Conservation (phyloP, 805 yeast genomes). For the Saturnispora gosingensis region DNA sequence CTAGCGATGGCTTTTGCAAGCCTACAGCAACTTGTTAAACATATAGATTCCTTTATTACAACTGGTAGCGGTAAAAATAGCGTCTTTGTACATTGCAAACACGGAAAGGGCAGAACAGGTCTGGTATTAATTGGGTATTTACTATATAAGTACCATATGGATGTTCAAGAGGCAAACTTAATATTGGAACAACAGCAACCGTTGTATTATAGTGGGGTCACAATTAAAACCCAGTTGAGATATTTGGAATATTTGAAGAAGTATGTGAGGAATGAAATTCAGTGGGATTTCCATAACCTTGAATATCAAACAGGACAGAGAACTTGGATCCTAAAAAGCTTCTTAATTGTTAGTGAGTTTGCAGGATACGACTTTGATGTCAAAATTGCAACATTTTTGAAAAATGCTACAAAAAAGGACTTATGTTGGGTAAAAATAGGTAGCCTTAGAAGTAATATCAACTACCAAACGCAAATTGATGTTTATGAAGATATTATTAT, state of each 20-base stretch:
- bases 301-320: neutral
- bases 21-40: neutral
- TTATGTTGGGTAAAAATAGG: neutral
- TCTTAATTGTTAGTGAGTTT: neutral
- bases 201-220: slow-evolving; percentile 55
- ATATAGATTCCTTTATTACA: neutral
- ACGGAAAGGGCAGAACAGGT: slow-evolving; percentile 91
- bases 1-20: neutral
- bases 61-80: slow-evolving; percentile 17
- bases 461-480: neutral
- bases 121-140: slow-evolving; percentile 62
- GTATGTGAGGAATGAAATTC: slow-evolving; percentile 4
- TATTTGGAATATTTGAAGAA: slow-evolving; percentile 46
- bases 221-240: slow-evolving; percentile 60
- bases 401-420: neutral
- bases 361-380: neutral
- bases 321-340: neutral
- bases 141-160: slow-evolving; percentile 35
- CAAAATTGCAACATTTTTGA: neutral
- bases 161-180: slow-evolving; percentile 38
- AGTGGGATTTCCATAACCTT: neutral
- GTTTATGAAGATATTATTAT: neutral
- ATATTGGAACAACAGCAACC: slow-evolving; percentile 47
- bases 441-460: neutral
- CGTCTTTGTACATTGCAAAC: slow-evolving; percentile 76